Evolutionary conservation across 768 basidiomycete genomes (phyloP), one percentile per base, ranked within the genome.

Genomic region (Crepidotus variabilis): DNA sequence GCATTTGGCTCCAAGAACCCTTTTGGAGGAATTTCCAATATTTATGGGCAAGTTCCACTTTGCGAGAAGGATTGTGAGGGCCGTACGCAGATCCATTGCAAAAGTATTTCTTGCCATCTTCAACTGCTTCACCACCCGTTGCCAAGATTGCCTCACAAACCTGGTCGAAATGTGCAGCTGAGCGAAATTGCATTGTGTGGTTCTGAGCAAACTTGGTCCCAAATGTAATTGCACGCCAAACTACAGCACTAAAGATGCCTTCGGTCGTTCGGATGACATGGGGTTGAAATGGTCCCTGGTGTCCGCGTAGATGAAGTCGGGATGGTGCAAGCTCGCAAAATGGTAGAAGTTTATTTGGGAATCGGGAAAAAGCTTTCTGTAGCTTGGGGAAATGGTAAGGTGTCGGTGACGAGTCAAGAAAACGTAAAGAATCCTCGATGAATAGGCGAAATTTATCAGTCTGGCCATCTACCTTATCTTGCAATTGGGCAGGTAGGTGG

Each of bases 211-310:
- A 59, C 50, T 14, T 13, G 16, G 24, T 50, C 11, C 54, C 34
- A 47, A 39, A 55, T 6, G 52, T 59, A 35, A 54, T 50, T 39
- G 36, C 53, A 16, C 57, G 35, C 24, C 22, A 55, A 13, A 59
- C 54, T 22, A 59, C 23, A 13, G 36, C 54, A 32, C 57, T 59
- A 53, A 59, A 59, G 7, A 59, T 51, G 10, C 57, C 57, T 14
- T 20, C 10, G n/a, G 23, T 13, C 11, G 51, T 54, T 13, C 18
- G 6, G 35, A 58, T 54, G 23, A 32, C 22, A 21, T 48, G 33
- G 11, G 36, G 35, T 9, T 14, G 14, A 21, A 48, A 58, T 9
- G 57, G 57, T 2, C 52, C 52, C n/a, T 43, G 52, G n/a, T 22
- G n/a, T 21, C 24, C 14, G 20, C 32, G 46, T 18, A 22, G 24